Evolutionary conservation across 176 grass and related monocot genomes (phyloP).

Genomic region (Olyra latifolia): DNA sequence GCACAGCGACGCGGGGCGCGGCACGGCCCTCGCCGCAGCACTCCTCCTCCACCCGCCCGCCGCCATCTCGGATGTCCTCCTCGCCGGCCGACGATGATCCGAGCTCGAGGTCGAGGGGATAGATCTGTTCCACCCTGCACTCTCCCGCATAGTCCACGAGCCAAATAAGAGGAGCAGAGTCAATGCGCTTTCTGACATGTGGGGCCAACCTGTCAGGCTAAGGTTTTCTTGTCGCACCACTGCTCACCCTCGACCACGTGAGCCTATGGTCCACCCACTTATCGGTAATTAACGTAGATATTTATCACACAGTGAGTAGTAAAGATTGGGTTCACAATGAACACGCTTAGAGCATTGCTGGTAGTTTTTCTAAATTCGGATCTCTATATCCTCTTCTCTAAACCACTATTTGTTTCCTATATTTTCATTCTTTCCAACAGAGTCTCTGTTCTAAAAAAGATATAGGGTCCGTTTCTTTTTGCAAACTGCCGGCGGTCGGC

Average conservation of each 20-base stretch:
- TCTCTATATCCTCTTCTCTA: too few relatives aligned
- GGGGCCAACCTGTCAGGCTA: background rate
- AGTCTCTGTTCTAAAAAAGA: too few relatives aligned
- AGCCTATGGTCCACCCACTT: background rate
- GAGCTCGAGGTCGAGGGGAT: background rate
- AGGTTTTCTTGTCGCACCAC: fast-evolving
- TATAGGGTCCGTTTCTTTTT: too few relatives aligned
- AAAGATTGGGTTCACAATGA: too few relatives aligned
- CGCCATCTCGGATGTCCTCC: conserved; percentile 43
- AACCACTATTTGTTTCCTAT: too few relatives aligned
- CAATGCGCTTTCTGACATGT: conserved; percentile 18
- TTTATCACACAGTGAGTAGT: too few relatives aligned
- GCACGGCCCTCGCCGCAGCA: conserved; percentile 1
- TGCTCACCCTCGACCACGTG: background rate
- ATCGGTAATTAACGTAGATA: too few relatives aligned
- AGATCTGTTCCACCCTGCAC: conserved; percentile 36
- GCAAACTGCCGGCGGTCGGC: too few relatives aligned
- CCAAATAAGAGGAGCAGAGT: background rate
- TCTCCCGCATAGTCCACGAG: background rate
- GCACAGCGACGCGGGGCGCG: conserved; percentile 35
- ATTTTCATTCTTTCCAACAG: too few relatives aligned
- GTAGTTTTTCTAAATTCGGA: too few relatives aligned
- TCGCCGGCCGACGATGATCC: conserved; percentile 22
- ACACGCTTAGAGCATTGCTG: too few relatives aligned
- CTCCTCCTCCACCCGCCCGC: conserved; percentile 36